These are phyloP conservation scores for Ganoderma leucocontextum DNA, from an alignment of 1,284 basidiomycete species.

Conservation along the genomic window DNA sequence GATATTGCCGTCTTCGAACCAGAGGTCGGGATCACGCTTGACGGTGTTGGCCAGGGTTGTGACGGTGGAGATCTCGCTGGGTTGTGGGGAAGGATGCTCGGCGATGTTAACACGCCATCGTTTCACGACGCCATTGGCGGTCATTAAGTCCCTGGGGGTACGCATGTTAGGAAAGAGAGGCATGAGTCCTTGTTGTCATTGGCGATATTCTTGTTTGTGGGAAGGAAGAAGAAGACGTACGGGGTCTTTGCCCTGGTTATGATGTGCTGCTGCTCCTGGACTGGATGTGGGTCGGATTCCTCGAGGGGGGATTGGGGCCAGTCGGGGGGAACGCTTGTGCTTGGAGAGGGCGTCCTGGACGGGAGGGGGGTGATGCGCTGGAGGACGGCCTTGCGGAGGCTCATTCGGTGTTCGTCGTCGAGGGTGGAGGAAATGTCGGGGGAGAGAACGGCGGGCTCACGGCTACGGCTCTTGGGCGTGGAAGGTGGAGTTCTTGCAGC, in stretches of 20 bases:
- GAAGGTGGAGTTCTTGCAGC: background rate
- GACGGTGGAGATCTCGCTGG: constrained; percentile 29
- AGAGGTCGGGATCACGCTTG: constrained; percentile 36
- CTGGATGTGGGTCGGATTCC: constrained; percentile 21
- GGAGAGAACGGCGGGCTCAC: background rate
- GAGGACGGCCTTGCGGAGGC: constrained; percentile 35
- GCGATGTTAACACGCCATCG: constrained; percentile 33
- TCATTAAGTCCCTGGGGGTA: constrained; percentile 29
- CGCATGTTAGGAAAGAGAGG: constrained; percentile 20
- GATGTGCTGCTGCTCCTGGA: constrained; percentile 19
- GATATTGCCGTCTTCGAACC: constrained; percentile 42
- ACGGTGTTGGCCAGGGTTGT: constrained; percentile 25
- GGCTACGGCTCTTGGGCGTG: background rate
- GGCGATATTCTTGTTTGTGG: background rate
- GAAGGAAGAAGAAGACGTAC: constrained; percentile 22
- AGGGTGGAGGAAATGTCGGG: background rate
- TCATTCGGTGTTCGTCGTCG: constrained; percentile 21
- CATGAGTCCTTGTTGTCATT: constrained; percentile 9
- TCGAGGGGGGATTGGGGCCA: constrained; percentile 32
- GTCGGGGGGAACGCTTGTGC: constrained; percentile 29
- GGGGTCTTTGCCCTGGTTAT: constrained; percentile 27
- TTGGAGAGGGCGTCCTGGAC: constrained; percentile 32
- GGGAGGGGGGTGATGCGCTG: constrained; percentile 34
- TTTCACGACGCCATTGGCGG: constrained; percentile 32
- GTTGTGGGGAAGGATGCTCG: constrained; percentile 28